Percentiles rank a stretch among this genome's conserved stretches.
Conservation (phyloP, 306 rosid species). For the Vigna radiata region DNA sequence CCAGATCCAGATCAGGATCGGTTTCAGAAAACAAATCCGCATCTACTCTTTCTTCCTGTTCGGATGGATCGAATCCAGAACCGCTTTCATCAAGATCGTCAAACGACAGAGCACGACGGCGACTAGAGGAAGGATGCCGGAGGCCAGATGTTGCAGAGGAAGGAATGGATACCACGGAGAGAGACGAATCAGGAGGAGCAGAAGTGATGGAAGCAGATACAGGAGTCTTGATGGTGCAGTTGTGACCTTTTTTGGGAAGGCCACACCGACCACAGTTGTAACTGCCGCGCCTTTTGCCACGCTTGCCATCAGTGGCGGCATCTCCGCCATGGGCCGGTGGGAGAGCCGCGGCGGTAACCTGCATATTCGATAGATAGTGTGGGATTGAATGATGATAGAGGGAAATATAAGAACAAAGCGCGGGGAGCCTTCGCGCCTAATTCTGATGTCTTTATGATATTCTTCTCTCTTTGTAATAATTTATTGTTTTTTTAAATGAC, state of each 20-base stretch:
- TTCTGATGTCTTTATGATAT: neutral
- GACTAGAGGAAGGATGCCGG: conserved; percentile 54
- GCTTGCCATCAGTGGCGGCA: conserved; percentile 36
- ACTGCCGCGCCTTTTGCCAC: conserved; percentile 74
- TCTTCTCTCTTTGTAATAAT: neutral
- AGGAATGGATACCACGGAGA: conserved; percentile 42
- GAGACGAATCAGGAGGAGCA: conserved; percentile 47
- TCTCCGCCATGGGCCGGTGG: conserved; percentile 38
- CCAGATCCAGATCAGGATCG: conserved; percentile 49
- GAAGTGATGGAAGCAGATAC: conserved; percentile 1
- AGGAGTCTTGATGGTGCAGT: conserved; percentile 56
- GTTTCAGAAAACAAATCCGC: conserved; percentile 41
- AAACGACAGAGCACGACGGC: conserved; percentile 87
- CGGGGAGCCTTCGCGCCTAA: conserved; percentile 64
- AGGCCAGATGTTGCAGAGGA: conserved; percentile 40
- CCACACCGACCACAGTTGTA: conserved; percentile 95
- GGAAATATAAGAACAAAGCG: conserved; percentile 12
- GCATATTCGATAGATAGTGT: conserved; percentile 45
- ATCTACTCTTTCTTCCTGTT: conserved; percentile 24
- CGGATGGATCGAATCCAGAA: conserved; percentile 43
- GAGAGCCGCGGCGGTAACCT: conserved; percentile 19
- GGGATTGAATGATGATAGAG: neutral
- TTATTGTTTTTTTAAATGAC: neutral
- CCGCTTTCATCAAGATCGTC: conserved; percentile 55
- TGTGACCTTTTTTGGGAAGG: conserved; percentile 85